Evolutionary conservation across 2,329 filamentous ascomycete genomes (phyloP).

Genomic region (Metarhizium sp.): DNA sequence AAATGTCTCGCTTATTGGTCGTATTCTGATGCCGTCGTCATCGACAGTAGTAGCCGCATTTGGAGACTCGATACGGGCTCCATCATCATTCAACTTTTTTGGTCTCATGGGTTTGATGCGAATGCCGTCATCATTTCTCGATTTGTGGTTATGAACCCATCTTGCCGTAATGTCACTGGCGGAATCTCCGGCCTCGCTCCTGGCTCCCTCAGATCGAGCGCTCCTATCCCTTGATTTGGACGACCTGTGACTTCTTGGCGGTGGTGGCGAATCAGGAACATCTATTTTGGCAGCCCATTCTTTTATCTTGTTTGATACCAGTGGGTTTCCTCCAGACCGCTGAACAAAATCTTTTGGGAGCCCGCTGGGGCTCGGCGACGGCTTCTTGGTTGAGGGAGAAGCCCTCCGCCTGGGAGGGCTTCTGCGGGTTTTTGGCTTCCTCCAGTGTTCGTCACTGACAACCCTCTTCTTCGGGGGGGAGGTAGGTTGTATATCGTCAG

Average conservation of each 20-base stretch:
- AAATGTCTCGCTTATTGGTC: constrained; percentile 18
- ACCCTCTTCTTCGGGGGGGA: constrained; percentile 80
- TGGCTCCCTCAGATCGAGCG: constrained; percentile 15
- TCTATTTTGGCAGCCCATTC: constrained; percentile 52
- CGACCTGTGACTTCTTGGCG: constrained; percentile 24
- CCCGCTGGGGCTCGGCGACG: constrained; percentile 7
- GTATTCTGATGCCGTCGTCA: constrained; percentile 22
- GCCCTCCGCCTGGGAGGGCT: constrained; percentile 31
- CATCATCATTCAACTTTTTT: constrained; percentile 22
- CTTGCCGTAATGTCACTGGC: constrained; percentile 19
- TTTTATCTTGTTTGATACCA: constrained; percentile 49
- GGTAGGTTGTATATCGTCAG: constrained; percentile 20
- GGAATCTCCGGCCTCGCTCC: constrained; percentile 17
- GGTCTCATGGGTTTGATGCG: constrained; percentile 11
- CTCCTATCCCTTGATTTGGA: constrained; percentile 24
- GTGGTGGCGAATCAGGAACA: constrained; percentile 29
- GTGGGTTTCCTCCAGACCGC: constrained; percentile 42
- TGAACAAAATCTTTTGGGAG: constrained; percentile 51
- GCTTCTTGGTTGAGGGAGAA: constrained; percentile 25
- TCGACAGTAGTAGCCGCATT: background rate
- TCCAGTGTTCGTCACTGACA: constrained; percentile 88
- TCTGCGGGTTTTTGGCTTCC: constrained; percentile 47
- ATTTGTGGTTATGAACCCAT: constrained; percentile 4
- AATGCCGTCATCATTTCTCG: constrained; percentile 18
- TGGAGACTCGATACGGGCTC: constrained; percentile 33